Evolutionary conservation across 495 filamentous ascomycete species (phyloP), one percentile per base, ranked within the genome.

Genomic region (Talaromyces liani): DNA sequence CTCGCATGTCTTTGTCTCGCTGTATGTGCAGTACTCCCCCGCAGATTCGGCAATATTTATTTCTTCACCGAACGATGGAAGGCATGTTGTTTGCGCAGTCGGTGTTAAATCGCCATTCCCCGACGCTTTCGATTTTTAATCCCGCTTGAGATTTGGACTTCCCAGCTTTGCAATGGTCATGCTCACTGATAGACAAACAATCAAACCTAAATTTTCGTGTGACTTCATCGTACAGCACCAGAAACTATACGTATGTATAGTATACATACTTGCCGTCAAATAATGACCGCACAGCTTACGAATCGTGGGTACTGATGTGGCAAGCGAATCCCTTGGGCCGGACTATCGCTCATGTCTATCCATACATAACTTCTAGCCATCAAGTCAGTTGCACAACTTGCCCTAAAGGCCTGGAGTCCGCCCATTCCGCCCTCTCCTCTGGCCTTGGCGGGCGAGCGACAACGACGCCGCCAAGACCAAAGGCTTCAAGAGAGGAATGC

Each of bases 401-500:
- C 27, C 29, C 29, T 33, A 58, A 6, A 36, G 31, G 5, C 54
- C 4, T 22, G 14, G 33, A 33, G 34, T 6, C 57, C 57, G 29
- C 57, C 18, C 27, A 34, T 62, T 54, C 60, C 60, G 60, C 60
- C 60, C n/a, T 34, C 41, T 29, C 20, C 33, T 39, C 36, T 22
- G 9, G 58, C 5, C 58, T 60, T 60, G 58, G 58, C 58, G 29
- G 29, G 5, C n/a, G 14, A 27, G 14, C 16, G 18, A 22, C 58
- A 24, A 60, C 18, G 49, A 54, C 18, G 49, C 49, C 57, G 58
- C 58, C 58, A 60, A 60, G 58, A 16, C 58, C 33, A 60, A 6
- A 5, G n/a, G 20, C 51, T 49, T 20, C 22, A 56, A 56, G 56
- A 36, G 56, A 58, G 56, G 56, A 58, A 58, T 58, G 56, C 56